Evolutionary conservation across 1,284 basidiomycete species (phyloP), one percentile per base, ranked within the genome.

Genomic region (Ceratorhiza oryzae-sativae): DNA sequence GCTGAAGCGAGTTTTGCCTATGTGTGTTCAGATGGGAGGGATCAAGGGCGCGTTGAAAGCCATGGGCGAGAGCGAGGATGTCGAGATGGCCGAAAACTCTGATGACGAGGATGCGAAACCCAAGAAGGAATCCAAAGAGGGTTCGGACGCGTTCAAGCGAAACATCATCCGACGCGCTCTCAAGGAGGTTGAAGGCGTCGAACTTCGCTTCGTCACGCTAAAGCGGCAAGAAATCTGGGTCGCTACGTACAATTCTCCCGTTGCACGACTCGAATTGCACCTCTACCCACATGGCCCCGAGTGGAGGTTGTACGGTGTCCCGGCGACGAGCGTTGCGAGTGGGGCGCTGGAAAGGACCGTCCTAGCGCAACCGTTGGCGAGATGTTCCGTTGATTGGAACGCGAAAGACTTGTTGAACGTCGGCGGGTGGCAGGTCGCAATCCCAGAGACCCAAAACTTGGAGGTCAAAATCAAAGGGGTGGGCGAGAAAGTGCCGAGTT

Each of bases 201-300:
- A 94, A 75, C 85, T 96, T 63, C 89, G 91, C 32, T 97, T 96
- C 79, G 87, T 90, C n/a, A 90, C 91, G 75, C 84, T 92, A 41
- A 94, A 93, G 79, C 88, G 96, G 39, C 94, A 96, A 79, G 90
- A 92, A 75, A 87, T 90, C 48, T 98, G 96, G 95, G 88, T 87
- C 32, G 93, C 87, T 0, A 84, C 89, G 12, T 98, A 93, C 80
- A 88, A 89, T 73, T 92, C 93, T 0, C 84, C 89, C 0, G 79
- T 83, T 0, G 94, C 91, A 2, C 83, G 81, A 0, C 85, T 97
- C 39, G 92, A 97, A 77, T 85, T 97, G 13, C 84, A 87, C 63
- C 84, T 98, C 12, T 87, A 94, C 76, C 88, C 88, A 4, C 84
- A 88, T 75, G 87, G 88, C 67, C 89, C 92, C 0, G 92, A 96